phyloP scores from a whole-genome alignment of 169 alveolate genomes.

The Eimeria sp. region DNA sequence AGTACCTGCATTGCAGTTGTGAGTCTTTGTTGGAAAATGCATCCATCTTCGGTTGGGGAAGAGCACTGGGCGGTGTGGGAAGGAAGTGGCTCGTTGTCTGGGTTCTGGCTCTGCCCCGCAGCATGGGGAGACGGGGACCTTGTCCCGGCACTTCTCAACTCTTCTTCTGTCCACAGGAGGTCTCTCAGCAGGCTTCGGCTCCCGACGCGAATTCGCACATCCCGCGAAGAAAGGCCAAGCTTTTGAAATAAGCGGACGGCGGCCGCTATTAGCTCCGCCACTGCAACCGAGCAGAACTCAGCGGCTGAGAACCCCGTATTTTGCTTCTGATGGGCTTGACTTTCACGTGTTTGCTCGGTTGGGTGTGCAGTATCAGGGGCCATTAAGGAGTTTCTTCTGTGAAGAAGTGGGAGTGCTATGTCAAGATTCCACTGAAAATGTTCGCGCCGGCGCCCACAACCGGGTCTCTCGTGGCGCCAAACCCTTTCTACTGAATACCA shows the following conservation, averaged over 20 bases:
- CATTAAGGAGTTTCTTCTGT: background rate
- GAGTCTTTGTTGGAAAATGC: background rate
- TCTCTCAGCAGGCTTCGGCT: conserved; percentile 75
- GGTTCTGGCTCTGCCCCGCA: background rate
- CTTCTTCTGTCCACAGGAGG: conserved; percentile 56
- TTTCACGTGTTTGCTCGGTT: background rate
- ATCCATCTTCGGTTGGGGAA: background rate
- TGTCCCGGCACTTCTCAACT: background rate
- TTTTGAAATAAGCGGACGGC: conserved; percentile 74
- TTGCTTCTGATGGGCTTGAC: background rate
- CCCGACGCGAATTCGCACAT: conserved; percentile 82
- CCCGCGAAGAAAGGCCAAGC: conserved; percentile 78
- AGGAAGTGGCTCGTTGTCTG: background rate
- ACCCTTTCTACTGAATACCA: conserved; percentile 80
- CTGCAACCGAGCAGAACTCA: conserved; percentile 29
- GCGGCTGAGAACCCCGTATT: background rate
- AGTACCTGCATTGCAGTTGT: conserved; percentile 53
- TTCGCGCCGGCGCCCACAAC: conserved; percentile 86
- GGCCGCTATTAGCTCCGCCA: conserved; percentile 85
- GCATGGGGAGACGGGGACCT: background rate
- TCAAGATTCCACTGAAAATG: conserved; percentile 91
- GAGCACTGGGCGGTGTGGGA: background rate
- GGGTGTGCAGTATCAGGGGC: background rate
- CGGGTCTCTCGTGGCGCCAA: conserved; percentile 86
- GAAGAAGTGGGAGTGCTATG: conserved; percentile 74